Evolutionary conservation across 139 green algal genomes (phyloP).

Genomic region (Chlamydomonas eustigma): DNA sequence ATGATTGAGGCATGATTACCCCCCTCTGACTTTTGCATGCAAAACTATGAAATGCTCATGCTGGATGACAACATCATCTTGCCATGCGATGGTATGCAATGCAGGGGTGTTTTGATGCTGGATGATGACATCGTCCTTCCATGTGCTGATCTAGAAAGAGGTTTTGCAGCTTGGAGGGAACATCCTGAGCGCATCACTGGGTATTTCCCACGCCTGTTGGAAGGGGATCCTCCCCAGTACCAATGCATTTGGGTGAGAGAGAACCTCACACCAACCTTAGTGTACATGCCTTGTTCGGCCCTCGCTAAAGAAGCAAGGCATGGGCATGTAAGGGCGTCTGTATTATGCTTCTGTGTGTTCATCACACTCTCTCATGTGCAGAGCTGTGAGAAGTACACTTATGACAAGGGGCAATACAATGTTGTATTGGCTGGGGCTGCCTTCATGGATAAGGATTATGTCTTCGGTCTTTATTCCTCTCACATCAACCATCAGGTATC

Average conservation of each 20-base stretch:
- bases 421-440: slow-evolving; percentile 42
- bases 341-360: too few relatives aligned
- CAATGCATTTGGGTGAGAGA: slow-evolving; percentile 24
- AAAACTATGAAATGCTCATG: slow-evolving; percentile 27
- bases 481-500: slow-evolving; percentile 12
- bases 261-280: too few relatives aligned
- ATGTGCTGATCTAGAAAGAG: slow-evolving; percentile 28
- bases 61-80: slow-evolving; percentile 48
- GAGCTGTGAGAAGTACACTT: slow-evolving; percentile 27
- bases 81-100: slow-evolving; percentile 38
- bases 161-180: slow-evolving; percentile 31
- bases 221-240: slow-evolving; percentile 26
- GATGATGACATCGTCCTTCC: slow-evolving; percentile 18
- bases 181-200: slow-evolving; percentile 33
- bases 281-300: too few relatives aligned
- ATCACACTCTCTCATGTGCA: too few relatives aligned
- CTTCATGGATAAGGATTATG: slow-evolving; percentile 37
- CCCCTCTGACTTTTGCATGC: neutral
- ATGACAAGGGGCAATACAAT: slow-evolving; percentile 33
- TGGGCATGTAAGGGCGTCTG: too few relatives aligned
- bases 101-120: slow-evolving; percentile 7
- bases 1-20: too few relatives aligned
- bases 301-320: too few relatives aligned
- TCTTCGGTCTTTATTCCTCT: slow-evolving; percentile 34
- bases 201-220: slow-evolving; percentile 32